Conservation (phyloP, 2,329 filamentous ascomycete genomes). For the Paradendryphiella salina region DNA sequence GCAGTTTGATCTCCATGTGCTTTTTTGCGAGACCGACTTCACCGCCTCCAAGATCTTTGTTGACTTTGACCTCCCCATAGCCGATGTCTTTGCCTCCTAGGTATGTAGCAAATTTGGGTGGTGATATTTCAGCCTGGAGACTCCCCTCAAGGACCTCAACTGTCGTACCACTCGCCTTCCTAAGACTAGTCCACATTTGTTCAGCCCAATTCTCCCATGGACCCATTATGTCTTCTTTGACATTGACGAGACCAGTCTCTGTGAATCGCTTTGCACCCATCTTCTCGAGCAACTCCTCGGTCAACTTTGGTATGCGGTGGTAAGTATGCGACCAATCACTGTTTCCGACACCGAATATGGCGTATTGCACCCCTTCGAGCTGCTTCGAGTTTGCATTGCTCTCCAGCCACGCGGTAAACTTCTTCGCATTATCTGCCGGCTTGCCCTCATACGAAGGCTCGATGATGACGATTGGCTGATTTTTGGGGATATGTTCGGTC, state of each 20-base stretch:
- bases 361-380: slow-evolving; percentile 61
- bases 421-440: slow-evolving; percentile 70
- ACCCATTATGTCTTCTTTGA: slow-evolving; percentile 12
- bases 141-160: slow-evolving; percentile 3
- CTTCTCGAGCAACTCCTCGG: slow-evolving; percentile 59
- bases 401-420: slow-evolving; percentile 70
- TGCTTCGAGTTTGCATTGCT: slow-evolving; percentile 53
- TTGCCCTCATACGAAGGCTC: slow-evolving; percentile 75
- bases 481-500: slow-evolving; percentile 61
- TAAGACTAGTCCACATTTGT: slow-evolving; percentile 7
- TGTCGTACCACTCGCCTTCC: slow-evolving; percentile 8
- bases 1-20: slow-evolving; percentile 31
- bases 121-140: slow-evolving; percentile 3
- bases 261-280: slow-evolving; percentile 51
- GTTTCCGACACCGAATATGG: slow-evolving; percentile 71
- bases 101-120: slow-evolving; percentile 12
- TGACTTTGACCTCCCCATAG: slow-evolving; percentile 27
- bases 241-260: slow-evolving; percentile 8
- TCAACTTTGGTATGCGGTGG: slow-evolving; percentile 66
- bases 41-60: slow-evolving; percentile 20
- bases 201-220: slow-evolving; percentile 10
- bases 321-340: slow-evolving; percentile 63
- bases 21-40: slow-evolving; percentile 10
- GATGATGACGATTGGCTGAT: slow-evolving; percentile 67
- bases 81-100: slow-evolving; percentile 8